Conservation (phyloP, 2,329 filamentous ascomycete genomes). For the Penicillium thymicola region DNA sequence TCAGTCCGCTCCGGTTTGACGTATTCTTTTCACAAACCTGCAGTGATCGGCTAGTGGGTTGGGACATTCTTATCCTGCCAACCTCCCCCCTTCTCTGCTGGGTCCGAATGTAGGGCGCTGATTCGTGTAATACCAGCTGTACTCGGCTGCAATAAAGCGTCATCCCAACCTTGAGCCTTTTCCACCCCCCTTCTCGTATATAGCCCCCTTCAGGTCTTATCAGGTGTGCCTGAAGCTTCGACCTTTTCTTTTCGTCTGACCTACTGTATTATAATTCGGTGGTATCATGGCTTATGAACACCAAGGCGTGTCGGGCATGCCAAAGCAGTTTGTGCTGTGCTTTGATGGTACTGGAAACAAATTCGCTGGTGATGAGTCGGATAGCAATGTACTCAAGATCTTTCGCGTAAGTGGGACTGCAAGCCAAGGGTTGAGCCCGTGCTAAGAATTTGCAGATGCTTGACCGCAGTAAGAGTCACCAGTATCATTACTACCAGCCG, state of each 20-base stretch:
- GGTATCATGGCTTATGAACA: conserved; percentile 18
- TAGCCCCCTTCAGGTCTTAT: conserved; percentile 5
- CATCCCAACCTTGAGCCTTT: not conserved
- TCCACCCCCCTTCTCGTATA: conserved; percentile 8
- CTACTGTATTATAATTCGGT: not conserved
- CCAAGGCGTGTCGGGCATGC: conserved; percentile 20
- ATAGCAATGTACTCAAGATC: conserved; percentile 49
- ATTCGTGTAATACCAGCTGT: conserved; percentile 11
- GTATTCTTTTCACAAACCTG: conserved; percentile 15
- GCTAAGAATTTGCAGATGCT: conserved; percentile 33
- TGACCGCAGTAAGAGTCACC: conserved; percentile 38
- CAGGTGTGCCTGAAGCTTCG: not conserved
- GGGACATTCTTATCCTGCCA: conserved; percentile 10
- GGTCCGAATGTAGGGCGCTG: conserved; percentile 5
- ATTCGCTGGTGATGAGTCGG: conserved; percentile 43
- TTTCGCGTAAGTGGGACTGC: conserved; percentile 36
- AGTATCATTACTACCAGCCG: conserved; percentile 45
- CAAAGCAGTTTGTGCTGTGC: conserved; percentile 42
- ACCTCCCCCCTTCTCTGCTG: conserved; percentile 6
- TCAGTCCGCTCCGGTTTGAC: conserved; percentile 17
- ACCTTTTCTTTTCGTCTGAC: not conserved
- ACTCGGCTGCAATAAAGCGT: not conserved
- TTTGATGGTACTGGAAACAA: conserved; percentile 48
- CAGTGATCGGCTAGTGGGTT: conserved; percentile 17
- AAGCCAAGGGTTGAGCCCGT: not conserved